Percentiles rank a stretch among this genome's conserved stretches.
Conservation (phyloP, 2,329 filamentous ascomycete genomes). For the Fonsecaea pugnacius region DNA sequence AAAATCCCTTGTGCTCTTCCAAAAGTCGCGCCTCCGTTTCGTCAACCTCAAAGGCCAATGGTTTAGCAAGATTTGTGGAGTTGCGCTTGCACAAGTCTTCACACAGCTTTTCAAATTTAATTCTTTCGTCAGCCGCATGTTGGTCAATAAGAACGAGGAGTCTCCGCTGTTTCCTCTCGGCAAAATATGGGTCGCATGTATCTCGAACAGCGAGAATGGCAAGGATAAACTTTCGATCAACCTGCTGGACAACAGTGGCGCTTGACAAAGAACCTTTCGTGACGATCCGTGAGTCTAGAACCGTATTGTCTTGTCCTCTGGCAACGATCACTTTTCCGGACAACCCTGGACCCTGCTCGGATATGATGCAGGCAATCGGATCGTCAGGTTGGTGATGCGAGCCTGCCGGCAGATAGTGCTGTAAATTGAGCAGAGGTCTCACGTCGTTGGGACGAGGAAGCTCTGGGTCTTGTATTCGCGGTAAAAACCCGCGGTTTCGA, state of each 20-base stretch:
- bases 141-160: conserved; percentile 82
- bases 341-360: not conserved
- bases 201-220: conserved; percentile 55
- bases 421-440: conserved; percentile 1
- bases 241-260: conserved; percentile 75
- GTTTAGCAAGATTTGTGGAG: conserved; percentile 48
- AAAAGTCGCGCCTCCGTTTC: conserved; percentile 65
- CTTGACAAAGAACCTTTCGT: conserved; percentile 54
- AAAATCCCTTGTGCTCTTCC: conserved; percentile 57
- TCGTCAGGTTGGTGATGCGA: not conserved
- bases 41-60: conserved; percentile 69
- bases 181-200: not conserved
- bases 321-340: not conserved
- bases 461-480: not conserved
- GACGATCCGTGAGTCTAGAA: not conserved
- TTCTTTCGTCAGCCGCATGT: conserved; percentile 90
- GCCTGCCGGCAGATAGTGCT: not conserved
- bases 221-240: conserved; percentile 89
- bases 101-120: conserved; percentile 76
- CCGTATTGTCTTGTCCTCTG: not conserved
- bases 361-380: not conserved
- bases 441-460: not conserved
- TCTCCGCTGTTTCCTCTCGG: not conserved
- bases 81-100: conserved; percentile 54
- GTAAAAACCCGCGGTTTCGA: not conserved